Conservation (phyloP, 352 stramenopile genomes). For the Saprolegnia diclina region DNA sequence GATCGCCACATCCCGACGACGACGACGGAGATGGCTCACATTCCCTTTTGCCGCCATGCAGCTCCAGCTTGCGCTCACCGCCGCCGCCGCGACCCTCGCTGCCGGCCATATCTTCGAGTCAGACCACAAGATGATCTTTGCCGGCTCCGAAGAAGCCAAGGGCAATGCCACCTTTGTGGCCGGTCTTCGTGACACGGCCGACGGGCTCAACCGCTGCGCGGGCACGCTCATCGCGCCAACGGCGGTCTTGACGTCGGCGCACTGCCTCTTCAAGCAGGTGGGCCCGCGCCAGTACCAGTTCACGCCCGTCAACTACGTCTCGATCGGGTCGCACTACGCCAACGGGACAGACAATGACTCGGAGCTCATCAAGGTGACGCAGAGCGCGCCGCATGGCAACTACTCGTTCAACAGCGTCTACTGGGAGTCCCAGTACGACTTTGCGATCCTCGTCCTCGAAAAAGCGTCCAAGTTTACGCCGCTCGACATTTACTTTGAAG, state of each 20-base stretch:
- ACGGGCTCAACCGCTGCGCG: not conserved
- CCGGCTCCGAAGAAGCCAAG: constrained; percentile 1
- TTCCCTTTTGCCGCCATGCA: not conserved
- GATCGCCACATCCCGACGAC: not conserved
- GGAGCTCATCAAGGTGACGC: constrained; percentile 4
- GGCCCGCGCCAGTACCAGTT: not conserved
- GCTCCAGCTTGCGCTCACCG: not conserved
- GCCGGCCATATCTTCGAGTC: not conserved
- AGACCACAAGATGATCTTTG: constrained; percentile 13
- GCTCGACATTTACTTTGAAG: not conserved
- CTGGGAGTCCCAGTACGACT: constrained; percentile 9
- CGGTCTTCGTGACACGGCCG: constrained; percentile 1
- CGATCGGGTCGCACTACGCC: constrained; percentile 2
- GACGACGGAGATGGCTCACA: not conserved
- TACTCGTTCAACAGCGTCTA: constrained; percentile 9
- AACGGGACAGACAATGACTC: not conserved
- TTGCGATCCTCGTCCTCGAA: constrained; percentile 2
- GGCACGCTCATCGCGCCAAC: constrained; percentile 13
- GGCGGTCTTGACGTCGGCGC: constrained; percentile 8
- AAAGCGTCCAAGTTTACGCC: constrained; percentile 5
- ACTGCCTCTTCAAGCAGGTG: constrained; percentile 9
- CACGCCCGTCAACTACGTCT: constrained; percentile 11
- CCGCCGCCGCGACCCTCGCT: not conserved
- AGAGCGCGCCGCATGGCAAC: constrained; percentile 4
- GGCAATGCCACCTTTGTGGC: constrained; percentile 9